These are phyloP conservation scores for Aspergillus neotritici DNA, from an alignment of 2,329 filamentous ascomycete species.

Conservation along the genomic window DNA sequence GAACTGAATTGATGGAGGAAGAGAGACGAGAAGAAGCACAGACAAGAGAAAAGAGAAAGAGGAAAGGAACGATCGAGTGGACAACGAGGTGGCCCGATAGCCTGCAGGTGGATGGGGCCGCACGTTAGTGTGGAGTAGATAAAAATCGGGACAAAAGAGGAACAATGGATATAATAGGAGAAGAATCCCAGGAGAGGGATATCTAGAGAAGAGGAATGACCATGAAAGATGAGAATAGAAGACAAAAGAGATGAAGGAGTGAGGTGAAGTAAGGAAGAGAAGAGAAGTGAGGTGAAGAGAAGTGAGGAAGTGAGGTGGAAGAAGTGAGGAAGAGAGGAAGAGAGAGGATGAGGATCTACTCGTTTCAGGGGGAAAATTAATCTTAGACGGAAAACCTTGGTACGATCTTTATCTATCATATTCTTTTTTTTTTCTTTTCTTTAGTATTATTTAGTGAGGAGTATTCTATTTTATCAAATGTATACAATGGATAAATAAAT, in stretches of 20 bases:
- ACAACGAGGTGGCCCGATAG: too few relatives aligned
- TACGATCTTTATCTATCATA: too few relatives aligned
- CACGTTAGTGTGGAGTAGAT: not conserved
- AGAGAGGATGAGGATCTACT: slow-evolving; percentile 22
- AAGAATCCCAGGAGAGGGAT: slow-evolving; percentile 1
- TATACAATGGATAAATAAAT: too few relatives aligned
- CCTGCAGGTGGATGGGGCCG: too few relatives aligned
- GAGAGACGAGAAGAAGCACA: too few relatives aligned
- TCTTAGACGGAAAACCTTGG: slow-evolving; percentile 10
- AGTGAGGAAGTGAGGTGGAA: slow-evolving; percentile 1
- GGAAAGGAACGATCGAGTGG: too few relatives aligned
- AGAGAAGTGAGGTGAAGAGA: slow-evolving; percentile 3
- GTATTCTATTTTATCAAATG: too few relatives aligned
- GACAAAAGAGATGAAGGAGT: slow-evolving; percentile 1
- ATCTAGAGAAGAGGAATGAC: not conserved
- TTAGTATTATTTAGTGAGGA: too few relatives aligned
- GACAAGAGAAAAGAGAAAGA: too few relatives aligned
- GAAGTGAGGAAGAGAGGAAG: slow-evolving; percentile 1
- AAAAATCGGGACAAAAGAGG: slow-evolving; percentile 4
- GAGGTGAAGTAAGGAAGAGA: slow-evolving; percentile 1
- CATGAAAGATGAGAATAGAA: not conserved
- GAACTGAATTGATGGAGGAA: too few relatives aligned
- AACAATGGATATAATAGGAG: slow-evolving; percentile 5
- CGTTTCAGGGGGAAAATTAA: slow-evolving; percentile 21
- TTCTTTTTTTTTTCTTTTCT: too few relatives aligned